Conservation (phyloP, 371 early-diverging fungal genomes). For the Syncephalastrum sp. region DNA sequence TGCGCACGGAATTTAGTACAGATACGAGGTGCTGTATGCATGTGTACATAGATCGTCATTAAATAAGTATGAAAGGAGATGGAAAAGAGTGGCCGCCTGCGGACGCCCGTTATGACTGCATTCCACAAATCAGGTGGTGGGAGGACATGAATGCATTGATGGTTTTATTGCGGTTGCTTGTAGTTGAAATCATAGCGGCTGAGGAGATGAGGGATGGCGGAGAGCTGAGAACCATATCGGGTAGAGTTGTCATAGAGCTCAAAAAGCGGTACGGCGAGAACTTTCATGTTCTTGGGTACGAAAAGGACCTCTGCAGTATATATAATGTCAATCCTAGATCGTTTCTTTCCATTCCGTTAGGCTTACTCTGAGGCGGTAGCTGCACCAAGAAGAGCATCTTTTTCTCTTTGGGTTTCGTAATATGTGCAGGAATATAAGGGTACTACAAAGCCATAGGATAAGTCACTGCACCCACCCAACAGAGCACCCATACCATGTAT, state of each 20-base stretch:
- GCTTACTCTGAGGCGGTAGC: slow-evolving; percentile 72
- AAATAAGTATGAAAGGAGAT: too few relatives aligned
- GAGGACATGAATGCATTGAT: too few relatives aligned
- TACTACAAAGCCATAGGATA: slow-evolving; percentile 46
- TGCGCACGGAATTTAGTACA: too few relatives aligned
- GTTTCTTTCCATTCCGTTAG: neutral
- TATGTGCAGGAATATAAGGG: slow-evolving; percentile 80
- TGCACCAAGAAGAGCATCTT: slow-evolving; percentile 73
- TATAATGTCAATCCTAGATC: neutral
- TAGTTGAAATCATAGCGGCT: slow-evolving; percentile 55
- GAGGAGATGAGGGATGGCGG: slow-evolving; percentile 71
- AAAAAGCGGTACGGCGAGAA: slow-evolving; percentile 80
- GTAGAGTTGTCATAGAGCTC: slow-evolving; percentile 78
- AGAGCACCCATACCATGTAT: slow-evolving; percentile 54
- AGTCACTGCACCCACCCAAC: neutral
- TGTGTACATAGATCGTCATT: too few relatives aligned
- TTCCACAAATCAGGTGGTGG: too few relatives aligned
- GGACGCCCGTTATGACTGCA: too few relatives aligned
- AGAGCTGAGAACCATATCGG: slow-evolving; percentile 74
- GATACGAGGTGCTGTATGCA: too few relatives aligned
- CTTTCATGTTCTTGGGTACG: slow-evolving; percentile 78
- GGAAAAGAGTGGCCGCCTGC: too few relatives aligned
- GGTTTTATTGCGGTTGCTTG: slow-evolving; percentile 14
- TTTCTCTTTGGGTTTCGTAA: slow-evolving; percentile 78
- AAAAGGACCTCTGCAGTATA: slow-evolving; percentile 61